Evolutionary conservation across 2,329 filamentous ascomycete species (phyloP).

Genomic region (Alternaria alternata): DNA sequence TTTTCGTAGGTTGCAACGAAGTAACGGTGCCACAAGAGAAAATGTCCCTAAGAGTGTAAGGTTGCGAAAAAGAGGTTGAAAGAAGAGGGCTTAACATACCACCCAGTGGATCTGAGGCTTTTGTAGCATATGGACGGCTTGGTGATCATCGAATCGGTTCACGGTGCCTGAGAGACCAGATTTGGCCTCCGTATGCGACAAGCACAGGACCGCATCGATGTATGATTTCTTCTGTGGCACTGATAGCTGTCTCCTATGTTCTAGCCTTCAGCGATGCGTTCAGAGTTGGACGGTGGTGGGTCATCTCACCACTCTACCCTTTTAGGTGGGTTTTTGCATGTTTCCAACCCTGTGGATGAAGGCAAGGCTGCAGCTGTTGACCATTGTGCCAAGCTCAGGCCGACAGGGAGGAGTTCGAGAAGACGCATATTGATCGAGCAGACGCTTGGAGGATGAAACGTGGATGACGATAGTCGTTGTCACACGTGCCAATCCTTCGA

Average conservation of each 20-base stretch:
- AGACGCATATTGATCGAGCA: slow-evolving; percentile 3
- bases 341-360: background rate
- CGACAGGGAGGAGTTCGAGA: slow-evolving; percentile 1
- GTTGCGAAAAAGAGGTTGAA: background rate
- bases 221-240: slow-evolving; percentile 26
- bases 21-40: slow-evolving; percentile 34
- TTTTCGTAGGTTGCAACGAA: slow-evolving; percentile 33
- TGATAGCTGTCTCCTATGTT: slow-evolving; percentile 28
- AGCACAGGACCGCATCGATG: slow-evolving; percentile 34
- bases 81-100: background rate
- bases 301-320: slow-evolving; percentile 25
- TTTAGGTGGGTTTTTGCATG: slow-evolving; percentile 22
- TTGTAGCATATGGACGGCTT: slow-evolving; percentile 32
- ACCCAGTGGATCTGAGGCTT: slow-evolving; percentile 37
- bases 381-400: slow-evolving; percentile 15
- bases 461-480: background rate
- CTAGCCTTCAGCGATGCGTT: background rate
- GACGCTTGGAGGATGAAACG: background rate
- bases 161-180: slow-evolving; percentile 24
- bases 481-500: background rate
- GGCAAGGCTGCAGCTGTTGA: slow-evolving; percentile 18
- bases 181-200: slow-evolving; percentile 25
- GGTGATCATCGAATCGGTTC: slow-evolving; percentile 36
- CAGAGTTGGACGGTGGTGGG: background rate
- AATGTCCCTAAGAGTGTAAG: slow-evolving; percentile 19